Conservation (phyloP, 2,329 filamentous ascomycete species). For the Claviceps paspali region DNA sequence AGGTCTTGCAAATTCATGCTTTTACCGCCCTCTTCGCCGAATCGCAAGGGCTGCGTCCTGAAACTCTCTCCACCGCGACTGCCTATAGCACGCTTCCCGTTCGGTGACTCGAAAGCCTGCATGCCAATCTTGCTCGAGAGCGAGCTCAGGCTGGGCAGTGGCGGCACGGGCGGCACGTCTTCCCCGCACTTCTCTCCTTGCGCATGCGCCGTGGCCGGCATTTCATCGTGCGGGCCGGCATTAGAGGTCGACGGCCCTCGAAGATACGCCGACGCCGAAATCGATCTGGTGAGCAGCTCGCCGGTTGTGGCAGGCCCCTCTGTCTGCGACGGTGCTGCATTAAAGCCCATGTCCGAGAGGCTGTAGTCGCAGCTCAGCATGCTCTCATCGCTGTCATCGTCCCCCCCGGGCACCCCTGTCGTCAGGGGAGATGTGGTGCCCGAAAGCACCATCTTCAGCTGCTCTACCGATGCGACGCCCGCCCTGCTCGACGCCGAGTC, state of each 20-base stretch:
- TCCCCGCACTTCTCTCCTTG: constrained; percentile 14
- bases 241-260: constrained; percentile 28
- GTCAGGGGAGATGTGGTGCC: constrained; percentile 30
- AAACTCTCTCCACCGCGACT: constrained; percentile 27
- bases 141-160: constrained; percentile 27
- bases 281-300: constrained; percentile 16
- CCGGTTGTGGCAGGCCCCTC: constrained; percentile 13
- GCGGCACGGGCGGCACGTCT: constrained; percentile 39
- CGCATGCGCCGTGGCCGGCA: neutral
- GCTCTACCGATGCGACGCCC: constrained; percentile 45
- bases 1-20: constrained; percentile 33
- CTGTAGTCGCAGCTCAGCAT: constrained; percentile 56
- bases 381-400: constrained; percentile 47
- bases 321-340: constrained; percentile 18
- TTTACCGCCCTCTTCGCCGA: constrained; percentile 17
- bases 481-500: constrained; percentile 28
- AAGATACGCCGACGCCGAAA: constrained; percentile 21
- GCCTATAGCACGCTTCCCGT: constrained; percentile 18
- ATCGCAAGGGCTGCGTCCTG: constrained; percentile 18
- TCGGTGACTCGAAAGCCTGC: constrained; percentile 3
- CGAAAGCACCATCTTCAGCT: constrained; percentile 45
- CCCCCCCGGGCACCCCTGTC: constrained; percentile 20
- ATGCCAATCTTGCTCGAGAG: constrained; percentile 16
- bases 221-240: constrained; percentile 17
- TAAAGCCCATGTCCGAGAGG: constrained; percentile 51